Evolutionary conservation across 768 basidiomycete genomes (phyloP), one percentile per base, ranked within the genome.

Genomic region (Paxillus involutus): DNA sequence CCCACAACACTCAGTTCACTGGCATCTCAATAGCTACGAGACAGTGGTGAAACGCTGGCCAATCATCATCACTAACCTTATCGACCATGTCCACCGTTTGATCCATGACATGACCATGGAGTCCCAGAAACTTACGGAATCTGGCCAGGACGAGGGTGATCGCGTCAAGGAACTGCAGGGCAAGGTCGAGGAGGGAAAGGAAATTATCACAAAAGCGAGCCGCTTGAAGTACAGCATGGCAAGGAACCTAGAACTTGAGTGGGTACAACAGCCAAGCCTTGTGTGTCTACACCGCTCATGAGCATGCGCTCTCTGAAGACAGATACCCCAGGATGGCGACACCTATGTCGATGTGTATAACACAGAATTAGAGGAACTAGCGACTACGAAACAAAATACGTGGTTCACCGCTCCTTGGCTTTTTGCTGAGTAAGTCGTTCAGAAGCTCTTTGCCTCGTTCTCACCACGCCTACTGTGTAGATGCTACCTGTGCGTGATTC

Each of bases 321-420:
- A 72, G 3, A 85, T 97, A 47, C 74, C 79, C n/a, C 73, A 82
- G 7, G 95, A 97, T 60, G 88, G 88, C 1, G 91, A 88, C 44
- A 66, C 82, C n/a, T 78, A 83, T 48, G 73, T 83, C 5, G 77
- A 82, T 0, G 71, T 78, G n/a, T 98, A 94, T 73, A 98, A 99
- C 59, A 61, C 72, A 0, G 87, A 93, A 57, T 75, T 99, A 12
- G 68, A 68, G 6, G 67, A 70, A 0, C 77, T 90, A 2, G 72
- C 73, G 0, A 68, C 74, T 26, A 66, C 75, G 1, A 67, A 70
- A 3, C 75, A 78, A 61, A 79, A 85, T 55, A 89, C 88, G 0
- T 99, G 96, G 96, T 94, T 92, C 66, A 89, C 83, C 8, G 84
- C 91, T 6, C 92, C 94, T 1, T 99, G 96, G 96, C 78, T 99